Conservation (phyloP, 345 rosid species). For the Hypericum perforatum region DNA sequence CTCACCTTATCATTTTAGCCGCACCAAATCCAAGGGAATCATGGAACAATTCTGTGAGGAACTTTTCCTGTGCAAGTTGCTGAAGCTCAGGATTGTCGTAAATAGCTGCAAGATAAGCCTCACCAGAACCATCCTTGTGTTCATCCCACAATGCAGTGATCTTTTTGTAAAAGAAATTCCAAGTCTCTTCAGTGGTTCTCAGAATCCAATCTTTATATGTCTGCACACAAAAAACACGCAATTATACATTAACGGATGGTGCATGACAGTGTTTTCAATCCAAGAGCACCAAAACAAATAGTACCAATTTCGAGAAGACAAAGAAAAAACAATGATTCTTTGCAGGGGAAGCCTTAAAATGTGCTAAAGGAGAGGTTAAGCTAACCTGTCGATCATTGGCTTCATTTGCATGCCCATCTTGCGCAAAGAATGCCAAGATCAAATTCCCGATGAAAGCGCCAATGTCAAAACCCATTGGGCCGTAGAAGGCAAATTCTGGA, state of each 20-base stretch:
- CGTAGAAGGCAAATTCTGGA: conserved; percentile 84
- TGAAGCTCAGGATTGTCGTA: conserved; percentile 54
- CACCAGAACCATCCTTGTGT: conserved; percentile 73
- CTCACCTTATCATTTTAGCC: conserved; percentile 92
- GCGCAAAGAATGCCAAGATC: conserved; percentile 79
- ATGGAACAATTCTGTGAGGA: conserved; percentile 59
- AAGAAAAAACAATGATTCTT: too few species aligned
- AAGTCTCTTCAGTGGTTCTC: conserved; percentile 60
- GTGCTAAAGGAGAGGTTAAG: not conserved
- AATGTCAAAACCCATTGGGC: conserved; percentile 91
- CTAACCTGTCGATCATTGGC: conserved; percentile 64
- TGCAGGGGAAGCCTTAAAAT: not conserved
- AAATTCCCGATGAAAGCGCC: conserved; percentile 91
- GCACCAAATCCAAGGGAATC: conserved; percentile 91
- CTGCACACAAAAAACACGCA: conserved; percentile 21
- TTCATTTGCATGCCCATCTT: conserved; percentile 71
- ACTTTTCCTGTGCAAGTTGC: conserved; percentile 52
- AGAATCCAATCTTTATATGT: conserved; percentile 67
- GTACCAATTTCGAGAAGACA: too few species aligned
- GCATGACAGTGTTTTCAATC: not conserved
- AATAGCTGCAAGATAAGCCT: conserved; percentile 76
- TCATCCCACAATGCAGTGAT: conserved; percentile 63
- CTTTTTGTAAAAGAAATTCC: conserved; percentile 58
- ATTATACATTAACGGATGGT: not conserved
- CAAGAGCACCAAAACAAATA: too few species aligned